These are phyloP conservation scores for Tulasnella sp. DNA, from an alignment of 768 basidiomycete species.

Conservation along the genomic window DNA sequence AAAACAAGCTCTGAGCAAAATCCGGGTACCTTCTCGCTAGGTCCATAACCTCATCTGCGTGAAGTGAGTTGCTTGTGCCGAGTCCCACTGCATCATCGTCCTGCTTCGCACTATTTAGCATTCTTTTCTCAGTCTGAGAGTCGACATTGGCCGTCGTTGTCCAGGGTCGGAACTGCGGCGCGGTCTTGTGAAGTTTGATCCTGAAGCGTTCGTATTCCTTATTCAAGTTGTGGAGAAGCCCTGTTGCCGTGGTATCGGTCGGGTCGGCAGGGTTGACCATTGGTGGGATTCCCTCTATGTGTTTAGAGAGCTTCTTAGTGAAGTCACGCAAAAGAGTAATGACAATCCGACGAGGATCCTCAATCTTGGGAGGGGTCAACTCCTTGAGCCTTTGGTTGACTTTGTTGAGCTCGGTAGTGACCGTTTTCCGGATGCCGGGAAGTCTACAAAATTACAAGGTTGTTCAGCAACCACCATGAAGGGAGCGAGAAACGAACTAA, in stretches of 20 bases:
- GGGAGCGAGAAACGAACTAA: too few relatives aligned
- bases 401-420: too few relatives aligned
- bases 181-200: slow-evolving; percentile 47
- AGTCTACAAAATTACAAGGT: too few relatives aligned
- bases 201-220: slow-evolving; percentile 49
- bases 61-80: slow-evolving; percentile 40
- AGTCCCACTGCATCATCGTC: slow-evolving; percentile 38
- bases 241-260: slow-evolving; percentile 33
- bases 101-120: slow-evolving; percentile 27
- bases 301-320: too few relatives aligned
- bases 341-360: too few relatives aligned
- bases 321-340: too few relatives aligned
- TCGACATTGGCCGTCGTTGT: slow-evolving; percentile 28
- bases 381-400: too few relatives aligned
- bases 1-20: background rate
- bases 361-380: too few relatives aligned
- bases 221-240: slow-evolving; percentile 53
- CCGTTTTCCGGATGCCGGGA: too few relatives aligned
- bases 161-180: slow-evolving; percentile 58
- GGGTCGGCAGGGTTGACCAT: background rate
- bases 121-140: background rate
- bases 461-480: too few relatives aligned
- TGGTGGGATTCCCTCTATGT: slow-evolving; percentile 51
- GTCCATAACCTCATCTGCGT: slow-evolving; percentile 30
- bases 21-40: slow-evolving; percentile 16